These are phyloP conservation scores for Carpinus viminea DNA, from an alignment of 306 rosid species.

Conservation along the genomic window DNA sequence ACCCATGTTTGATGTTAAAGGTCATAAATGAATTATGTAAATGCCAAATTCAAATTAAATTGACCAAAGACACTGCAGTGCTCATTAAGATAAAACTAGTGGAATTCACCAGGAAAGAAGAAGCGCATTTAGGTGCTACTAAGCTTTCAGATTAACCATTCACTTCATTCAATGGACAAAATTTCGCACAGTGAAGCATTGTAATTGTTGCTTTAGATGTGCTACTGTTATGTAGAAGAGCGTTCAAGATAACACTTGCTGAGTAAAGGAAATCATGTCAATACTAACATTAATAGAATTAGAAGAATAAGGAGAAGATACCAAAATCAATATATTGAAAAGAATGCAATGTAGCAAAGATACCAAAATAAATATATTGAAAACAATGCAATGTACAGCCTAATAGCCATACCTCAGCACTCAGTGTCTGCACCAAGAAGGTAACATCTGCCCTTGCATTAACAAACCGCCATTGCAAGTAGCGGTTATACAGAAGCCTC, in stretches of 20 bases:
- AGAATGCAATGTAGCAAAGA: neutral
- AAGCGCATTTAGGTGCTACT: neutral
- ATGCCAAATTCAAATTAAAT: neutral
- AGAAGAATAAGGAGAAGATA: constrained; percentile 10
- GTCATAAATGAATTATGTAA: neutral
- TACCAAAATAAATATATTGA: constrained; percentile 1
- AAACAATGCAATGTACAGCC: constrained; percentile 6
- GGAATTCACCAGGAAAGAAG: neutral
- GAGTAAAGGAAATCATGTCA: neutral
- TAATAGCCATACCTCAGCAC: constrained; percentile 75
- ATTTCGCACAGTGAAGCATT: neutral
- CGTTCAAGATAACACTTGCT: neutral
- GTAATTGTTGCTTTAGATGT: neutral
- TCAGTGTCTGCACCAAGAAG: constrained; percentile 76
- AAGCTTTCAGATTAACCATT: neutral
- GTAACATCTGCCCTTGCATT: constrained; percentile 97
- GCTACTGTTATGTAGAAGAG: neutral
- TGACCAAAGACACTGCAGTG: neutral
- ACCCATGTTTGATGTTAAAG: neutral
- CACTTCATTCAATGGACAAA: neutral
- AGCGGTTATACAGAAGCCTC: constrained; percentile 89
- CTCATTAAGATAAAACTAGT: neutral
- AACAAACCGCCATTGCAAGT: constrained; percentile 93
- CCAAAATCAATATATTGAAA: constrained; percentile 2
- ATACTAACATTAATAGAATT: constrained; percentile 13